Evolutionary conservation across 2,329 filamentous ascomycete genomes (phyloP), one percentile per base, ranked within the genome.

Genomic region (Botrytis tulipae): DNA sequence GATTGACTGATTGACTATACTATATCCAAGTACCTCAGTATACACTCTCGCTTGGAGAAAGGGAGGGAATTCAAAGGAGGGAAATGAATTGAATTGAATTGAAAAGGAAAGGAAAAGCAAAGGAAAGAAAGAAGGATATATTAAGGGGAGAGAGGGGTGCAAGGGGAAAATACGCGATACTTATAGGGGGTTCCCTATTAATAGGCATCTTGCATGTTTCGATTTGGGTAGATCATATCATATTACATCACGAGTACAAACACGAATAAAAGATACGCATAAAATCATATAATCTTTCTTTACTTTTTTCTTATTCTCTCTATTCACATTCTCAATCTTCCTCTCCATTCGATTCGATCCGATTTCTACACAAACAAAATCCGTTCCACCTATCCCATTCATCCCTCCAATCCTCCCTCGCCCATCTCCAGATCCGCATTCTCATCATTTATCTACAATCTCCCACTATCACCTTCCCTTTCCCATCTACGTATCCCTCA

Each of bases 361-460:
- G 2, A 54, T 54, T 54, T 12, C 25, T 54, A 54, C 48, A 54
- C 48, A 14, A n/a, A 54, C 48, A 54, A 54, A 25, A 54, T 54
- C 12, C 25, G 12, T 54, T n/a, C n/a, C 48, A 54, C 25, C 25
- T n/a, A 54, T 67, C 35, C 35, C 46, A 25, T 14, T 14, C 48
- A 65, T 65, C 51, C 59, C 40, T 54, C 16, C n/a, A 42, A 29
- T n/a, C 29, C 29, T 42, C 18, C 14, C 2, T 35, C 8, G 12
- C 10, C n/a, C 20, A 59, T 35, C 25, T 35, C 9, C 35, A 51
- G 25, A 22, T n/a, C 60, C 46, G n/a, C 22, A 51, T n/a, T 67
- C 44, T 37, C 63, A 51, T 67, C 46, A 37, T 37, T 35, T 40
- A 67, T 67, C 32, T 67, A 67, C 42, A 67, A 32, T 40, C 32